These are phyloP conservation scores for Corymbia maculata DNA, from an alignment of 345 rosid species.

Conservation along the genomic window DNA sequence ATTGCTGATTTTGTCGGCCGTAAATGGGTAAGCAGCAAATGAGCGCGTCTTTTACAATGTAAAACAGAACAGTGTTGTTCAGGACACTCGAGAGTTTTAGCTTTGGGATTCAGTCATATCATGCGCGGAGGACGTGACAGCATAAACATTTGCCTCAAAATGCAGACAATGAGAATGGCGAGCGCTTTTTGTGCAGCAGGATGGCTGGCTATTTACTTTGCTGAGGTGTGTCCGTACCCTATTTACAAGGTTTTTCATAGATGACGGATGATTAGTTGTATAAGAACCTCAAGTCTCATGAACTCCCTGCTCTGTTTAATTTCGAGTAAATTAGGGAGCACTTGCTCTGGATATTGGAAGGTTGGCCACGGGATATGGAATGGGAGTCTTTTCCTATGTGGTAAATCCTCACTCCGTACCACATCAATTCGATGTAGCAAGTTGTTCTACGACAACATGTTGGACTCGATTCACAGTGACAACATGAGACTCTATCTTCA, in stretches of 20 bases:
- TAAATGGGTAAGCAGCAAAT: conserved; percentile 47
- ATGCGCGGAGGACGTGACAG: background rate
- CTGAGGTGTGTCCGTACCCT: conserved; percentile 30
- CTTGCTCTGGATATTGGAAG: conserved; percentile 63
- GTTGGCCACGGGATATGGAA: conserved; percentile 78
- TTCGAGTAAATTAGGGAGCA: conserved; percentile 29
- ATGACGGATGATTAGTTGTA: background rate
- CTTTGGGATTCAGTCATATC: background rate
- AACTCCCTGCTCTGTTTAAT: background rate
- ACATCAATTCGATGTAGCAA: background rate
- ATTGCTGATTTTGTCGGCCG: conserved; percentile 82
- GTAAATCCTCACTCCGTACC: conserved; percentile 13
- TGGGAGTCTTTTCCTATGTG: conserved; percentile 91
- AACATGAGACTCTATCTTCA: background rate
- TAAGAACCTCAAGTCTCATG: background rate
- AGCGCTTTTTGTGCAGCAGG: conserved; percentile 55
- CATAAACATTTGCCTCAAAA: background rate
- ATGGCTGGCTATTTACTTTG: conserved; percentile 87
- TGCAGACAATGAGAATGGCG: conserved; percentile 76
- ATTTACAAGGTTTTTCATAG: fast-evolving
- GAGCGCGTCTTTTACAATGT: background rate
- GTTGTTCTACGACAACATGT: background rate
- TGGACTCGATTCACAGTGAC: background rate
- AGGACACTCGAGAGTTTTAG: background rate
- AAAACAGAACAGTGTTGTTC: background rate